Evolutionary conservation across 2,329 filamentous ascomycete genomes (phyloP), one percentile per base, ranked within the genome.

Genomic region (Falciphora oryzae): DNA sequence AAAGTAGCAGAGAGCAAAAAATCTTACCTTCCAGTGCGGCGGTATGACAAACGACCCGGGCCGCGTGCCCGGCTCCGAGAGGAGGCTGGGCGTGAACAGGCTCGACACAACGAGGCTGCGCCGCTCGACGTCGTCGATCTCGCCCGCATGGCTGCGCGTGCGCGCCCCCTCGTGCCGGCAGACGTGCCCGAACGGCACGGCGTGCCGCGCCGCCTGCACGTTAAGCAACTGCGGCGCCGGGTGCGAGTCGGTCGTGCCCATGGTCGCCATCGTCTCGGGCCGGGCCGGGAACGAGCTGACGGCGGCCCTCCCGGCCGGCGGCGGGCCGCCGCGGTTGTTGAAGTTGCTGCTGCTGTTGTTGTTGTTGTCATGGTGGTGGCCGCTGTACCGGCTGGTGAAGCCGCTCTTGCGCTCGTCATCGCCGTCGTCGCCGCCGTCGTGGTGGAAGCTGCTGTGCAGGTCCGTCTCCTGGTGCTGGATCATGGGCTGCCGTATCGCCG

Each of bases 181-280:
- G 22, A 57, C 25, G 32, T 63, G 56, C 32, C 25, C 53, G 14
- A 57, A 8, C 56, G 57, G 32, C 13, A 29, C 22, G 22, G 53
- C 32, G 31, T 50, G 62, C 32, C 29, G 62, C 56, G 58, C 62
- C 22, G 38, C 29, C 32, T 63, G 62, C 56, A 63, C 27, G n/a
- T 27, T 38, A n/a, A 59, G 3, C 31, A 59, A 44, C 25, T 53
- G 18, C 16, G 28, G 28, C 11, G 60, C 28, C 13, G 38, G 28
- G 35, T 38, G 38, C 25, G 60, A 28, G 6, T 62, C 38, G 18
- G 53, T 50, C 44, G 50, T 53, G 60, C 50, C 32, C 7, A 22
- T 18, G 38, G 38, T 44, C 16, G 38, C 38, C 38, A 44, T 22
- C 4, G 38, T 44, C 7, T 44, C 38, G 38, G 16, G 38, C 38